Evolutionary conservation across 805 yeast species (phyloP).

Genomic region (Sugiyamaella chiloensis): DNA sequence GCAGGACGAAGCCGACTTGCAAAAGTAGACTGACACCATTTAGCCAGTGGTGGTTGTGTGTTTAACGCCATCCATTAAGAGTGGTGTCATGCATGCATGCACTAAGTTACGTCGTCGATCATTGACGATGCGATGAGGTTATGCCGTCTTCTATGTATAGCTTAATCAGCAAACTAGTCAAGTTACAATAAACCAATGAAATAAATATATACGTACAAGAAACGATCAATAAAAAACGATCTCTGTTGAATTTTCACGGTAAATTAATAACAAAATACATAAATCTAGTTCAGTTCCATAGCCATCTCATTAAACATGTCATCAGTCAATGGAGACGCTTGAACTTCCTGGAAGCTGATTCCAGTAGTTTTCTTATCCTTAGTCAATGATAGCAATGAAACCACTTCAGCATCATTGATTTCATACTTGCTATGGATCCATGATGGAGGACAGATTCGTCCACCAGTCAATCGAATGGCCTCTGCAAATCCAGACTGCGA

Average conservation of each 20-base stretch:
- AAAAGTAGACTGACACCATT: conserved; percentile 28
- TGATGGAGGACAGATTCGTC: conserved; percentile 67
- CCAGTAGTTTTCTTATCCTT: conserved; percentile 28
- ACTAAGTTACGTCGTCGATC: no score
- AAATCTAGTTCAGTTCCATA: no score
- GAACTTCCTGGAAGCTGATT: conserved; percentile 33
- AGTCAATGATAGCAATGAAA: conserved; percentile 29
- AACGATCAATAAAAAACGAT: no score
- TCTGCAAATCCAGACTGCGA: conserved; percentile 46
- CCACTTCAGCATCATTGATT: conserved; percentile 47
- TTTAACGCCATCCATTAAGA: background rate
- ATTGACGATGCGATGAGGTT: no score
- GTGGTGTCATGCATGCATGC: conserved; percentile 3
- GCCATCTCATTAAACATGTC: conserved; percentile 7
- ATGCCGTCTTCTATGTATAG: no score
- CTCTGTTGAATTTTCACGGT: no score
- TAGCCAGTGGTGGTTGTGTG: background rate
- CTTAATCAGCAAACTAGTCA: no score
- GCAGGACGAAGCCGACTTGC: conserved; percentile 28
- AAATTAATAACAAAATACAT: no score
- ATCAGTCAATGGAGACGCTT: conserved; percentile 16
- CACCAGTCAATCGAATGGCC: conserved; percentile 78
- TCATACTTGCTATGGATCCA: conserved; percentile 84
- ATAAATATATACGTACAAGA: no score
- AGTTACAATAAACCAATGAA: no score